Base-by-base conservation (phyloP, 2,329 filamentous ascomycete species). In the Trichoderma sp. region DNA sequence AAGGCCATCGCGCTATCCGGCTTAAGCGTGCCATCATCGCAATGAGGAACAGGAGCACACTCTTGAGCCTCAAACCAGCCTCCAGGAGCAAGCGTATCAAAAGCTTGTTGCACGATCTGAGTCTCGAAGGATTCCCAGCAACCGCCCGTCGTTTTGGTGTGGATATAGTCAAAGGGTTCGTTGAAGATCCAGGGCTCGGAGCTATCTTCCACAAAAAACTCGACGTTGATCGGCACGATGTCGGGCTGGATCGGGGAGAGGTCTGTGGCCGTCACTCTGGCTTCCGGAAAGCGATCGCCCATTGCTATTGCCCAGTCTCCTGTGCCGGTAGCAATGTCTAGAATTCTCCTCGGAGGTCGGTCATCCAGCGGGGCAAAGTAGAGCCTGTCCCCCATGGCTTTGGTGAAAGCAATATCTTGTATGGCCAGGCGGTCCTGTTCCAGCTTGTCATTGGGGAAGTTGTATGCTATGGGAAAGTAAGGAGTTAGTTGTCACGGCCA, bases 211-310 rank as follows among this genome's bases (percentile, higher is more conserved):
- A 93, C 83, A 67, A 87, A 86, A 69, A 93, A 93, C 67, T 87
- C 85, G 15, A 92, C 88, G 68, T 93, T 93, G 19, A 85, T 83
- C 0, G 90, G 90, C 0, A 92, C 88, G 55, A 84, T 80, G 5
- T 78, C 78, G 2, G 88, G 87, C 71, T 91, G 88, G 28, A 90
- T 87, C 1, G 88, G 87, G 1, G 87, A 90, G 6, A 91, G 79
- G 70, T 91, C 88, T 9, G 85, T 89, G 39, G 87, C 88, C 56
- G 83, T 81, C 34, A 91, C 80, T 67, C 82, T 76, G 12, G 88
- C 78, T 4, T 81, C 72, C 14, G 88, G 88, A 66, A 88, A 90
- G 56, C 79, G 71, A 69, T 87, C 84, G 69, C 85, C 87, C 78
- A 91, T 84, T 70, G 89, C 85, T 65, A 91, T 87, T 14, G 87